Evolutionary conservation across 2,329 filamentous ascomycete species (phyloP), one percentile per base, ranked within the genome.

Genomic region (Cercospora janseana): DNA sequence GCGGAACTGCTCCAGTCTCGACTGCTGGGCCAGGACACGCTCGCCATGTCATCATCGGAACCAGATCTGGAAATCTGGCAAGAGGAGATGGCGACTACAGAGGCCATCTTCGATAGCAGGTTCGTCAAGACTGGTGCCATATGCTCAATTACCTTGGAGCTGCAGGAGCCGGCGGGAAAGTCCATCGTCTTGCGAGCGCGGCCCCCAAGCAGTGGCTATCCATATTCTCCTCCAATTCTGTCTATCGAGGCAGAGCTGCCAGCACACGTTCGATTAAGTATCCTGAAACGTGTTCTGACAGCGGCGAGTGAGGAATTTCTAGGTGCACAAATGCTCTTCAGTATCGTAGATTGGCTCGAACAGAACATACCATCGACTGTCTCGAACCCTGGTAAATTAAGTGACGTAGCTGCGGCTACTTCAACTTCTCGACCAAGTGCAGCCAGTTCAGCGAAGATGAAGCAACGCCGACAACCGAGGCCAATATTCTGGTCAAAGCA

Each of bases 301-400:
- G 83, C 92, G 64, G 83, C 90, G 2, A 74, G 81, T 42, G 78
- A 83, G 42, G 82, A 83, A 21, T 77, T 95, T 23, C 72, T 85
- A 10, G 92, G 89, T 18, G 89, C 94, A 64, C 87, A 89, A 29
- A 95, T 95, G 86, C 80, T 96, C 9, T 97, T 91, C 69, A 88
- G 88, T 58, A 78, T 95, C 9, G 79, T 92, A 45, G 91, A 95
- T 70, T 97, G 92, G 91, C 72, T 97, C 3, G 91, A 97, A 66
- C 82, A 87, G 56, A 85, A 90, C 58, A 82, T 95, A 55, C 85
- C 88, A 51, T 72, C 72, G n/a, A 88, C 97, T 49, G 85, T 96
- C 46, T 84, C 91, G 54, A 81, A 86, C 51, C 93, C 93, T 0
- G 93, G 92, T 1, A 86, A 81, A 56, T 76, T 98, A 29, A 80